Conservation (phyloP, 2,329 filamentous ascomycete species). For the Mycosphaerella sp. region DNA sequence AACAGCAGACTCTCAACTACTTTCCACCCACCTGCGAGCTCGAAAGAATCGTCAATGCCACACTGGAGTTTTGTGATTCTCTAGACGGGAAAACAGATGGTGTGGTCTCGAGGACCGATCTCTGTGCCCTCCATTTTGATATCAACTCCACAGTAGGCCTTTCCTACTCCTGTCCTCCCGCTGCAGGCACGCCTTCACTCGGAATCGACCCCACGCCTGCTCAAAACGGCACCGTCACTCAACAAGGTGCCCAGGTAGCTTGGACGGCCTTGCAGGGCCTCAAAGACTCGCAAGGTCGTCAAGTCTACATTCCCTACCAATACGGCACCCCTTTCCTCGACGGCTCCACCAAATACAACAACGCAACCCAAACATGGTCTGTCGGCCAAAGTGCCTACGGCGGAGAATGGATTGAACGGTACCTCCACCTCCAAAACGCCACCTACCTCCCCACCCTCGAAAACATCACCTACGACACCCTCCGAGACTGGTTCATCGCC, state of each 20-base stretch:
- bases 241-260: conserved; percentile 32
- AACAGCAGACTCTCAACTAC: conserved; percentile 39
- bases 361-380: conserved; percentile 30
- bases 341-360: conserved; percentile 34
- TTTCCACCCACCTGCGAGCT: conserved; percentile 44
- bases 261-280: conserved; percentile 37
- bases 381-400: conserved; percentile 32
- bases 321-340: conserved; percentile 31
- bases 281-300: conserved; percentile 36
- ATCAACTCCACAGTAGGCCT: conserved; percentile 43
- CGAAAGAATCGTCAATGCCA: conserved; percentile 48
- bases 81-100: conserved; percentile 52
- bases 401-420: conserved; percentile 41
- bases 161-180: conserved; percentile 40
- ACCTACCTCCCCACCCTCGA: conserved; percentile 37
- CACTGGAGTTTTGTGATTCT: conserved; percentile 50
- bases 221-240: conserved; percentile 33
- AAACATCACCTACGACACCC: conserved; percentile 50
- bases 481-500: conserved; percentile 49
- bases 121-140: conserved; percentile 45
- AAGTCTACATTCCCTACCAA: conserved; percentile 39
- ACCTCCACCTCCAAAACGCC: conserved; percentile 33
- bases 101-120: conserved; percentile 46
- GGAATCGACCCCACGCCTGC: conserved; percentile 26
- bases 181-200: conserved; percentile 24